These are phyloP conservation scores for Venustampulla echinocandica DNA, from an alignment of 495 filamentous ascomycete species.

Conservation along the genomic window DNA sequence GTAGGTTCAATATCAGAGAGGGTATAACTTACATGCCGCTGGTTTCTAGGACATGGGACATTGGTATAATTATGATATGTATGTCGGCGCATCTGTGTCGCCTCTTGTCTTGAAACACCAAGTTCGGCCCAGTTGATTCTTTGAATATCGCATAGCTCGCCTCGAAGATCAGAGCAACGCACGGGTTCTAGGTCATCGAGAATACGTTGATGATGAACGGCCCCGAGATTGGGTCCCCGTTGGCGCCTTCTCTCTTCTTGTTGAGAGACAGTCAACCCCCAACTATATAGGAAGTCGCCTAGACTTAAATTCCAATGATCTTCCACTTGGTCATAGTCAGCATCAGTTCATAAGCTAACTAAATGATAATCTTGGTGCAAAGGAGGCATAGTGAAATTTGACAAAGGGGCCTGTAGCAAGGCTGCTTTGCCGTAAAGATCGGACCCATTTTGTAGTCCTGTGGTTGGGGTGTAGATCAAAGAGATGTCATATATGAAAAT, in stretches of 20 bases:
- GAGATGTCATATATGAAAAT: not conserved
- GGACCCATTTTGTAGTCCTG: not conserved
- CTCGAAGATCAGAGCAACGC: constrained; percentile 35
- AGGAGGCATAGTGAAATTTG: not conserved
- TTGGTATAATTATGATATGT: constrained; percentile 55
- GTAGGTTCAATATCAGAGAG: too few relatives aligned
- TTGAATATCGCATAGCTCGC: constrained; percentile 62
- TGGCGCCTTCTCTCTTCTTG: not conserved
- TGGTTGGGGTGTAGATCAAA: too few relatives aligned
- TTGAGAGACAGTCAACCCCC: constrained; percentile 2
- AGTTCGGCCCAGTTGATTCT: constrained; percentile 67
- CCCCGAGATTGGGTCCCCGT: constrained; percentile 1
- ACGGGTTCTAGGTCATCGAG: constrained; percentile 1
- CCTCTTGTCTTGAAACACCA: constrained; percentile 51
- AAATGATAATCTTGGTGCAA: not conserved
- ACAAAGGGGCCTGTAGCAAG: not conserved
- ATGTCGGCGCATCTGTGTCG: constrained; percentile 46
- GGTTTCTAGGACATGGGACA: constrained; percentile 26
- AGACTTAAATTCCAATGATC: constrained; percentile 20
- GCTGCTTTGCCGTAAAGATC: too few relatives aligned
- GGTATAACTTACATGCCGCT: constrained; percentile 28
- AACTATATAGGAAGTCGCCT: constrained; percentile 19
- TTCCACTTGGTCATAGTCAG: constrained; percentile 21
- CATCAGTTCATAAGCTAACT: not conserved
- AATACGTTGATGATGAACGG: constrained; percentile 9